Base-by-base conservation (phyloP, 768 basidiomycete species). In the Jaapia argillacea region DNA sequence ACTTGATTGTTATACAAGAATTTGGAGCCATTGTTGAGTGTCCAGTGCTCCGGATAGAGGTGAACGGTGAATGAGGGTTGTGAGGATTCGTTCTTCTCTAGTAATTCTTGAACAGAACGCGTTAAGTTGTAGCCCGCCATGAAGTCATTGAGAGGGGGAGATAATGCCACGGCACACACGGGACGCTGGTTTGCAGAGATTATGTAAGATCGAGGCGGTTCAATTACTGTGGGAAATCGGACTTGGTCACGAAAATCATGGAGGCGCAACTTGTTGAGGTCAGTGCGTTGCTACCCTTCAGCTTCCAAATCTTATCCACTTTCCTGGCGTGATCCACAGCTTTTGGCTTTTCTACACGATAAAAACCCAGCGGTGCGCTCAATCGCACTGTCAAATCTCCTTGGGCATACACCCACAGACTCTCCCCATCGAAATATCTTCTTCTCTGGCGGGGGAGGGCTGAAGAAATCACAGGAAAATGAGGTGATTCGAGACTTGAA, bases 351-450 rank as follows among this genome's bases (percentile, higher is more conserved):
- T 58, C 63, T 98, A 41, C 76, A 81, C 51, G 90, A 93, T 50
- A 74, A 71, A 46, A 94, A 93, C 52, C 88, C 86, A 0, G 80
- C 90, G 55, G 93, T 85, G 16, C 76, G 94, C 36, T 82, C 85
- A 54, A 72, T 96, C 45, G 89, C 94, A 3, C 70, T 98, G 5
- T 73, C 79, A 35, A 87, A 89, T 64, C 72, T 98, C 13, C 61
- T 96, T 5, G 74, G 81, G 0, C 85, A 91, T 48, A 92, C 90
- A 16, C 70, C 79, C 7, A 72, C 77, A 45, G 79, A 75, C 40
- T 74, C 86, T 5, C 74, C 82, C 0, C 62, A 87, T 59, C 71
- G 91, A 45, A 63, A 67, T 51, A 80, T 93, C 45, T 92, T 94
- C 66, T 75, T 89, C 42, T 56, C 71, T 6, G 77, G 75, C 21